phyloP scores from a whole-genome alignment of 139 green algal genomes.

The Eudorina sp. region DNA sequence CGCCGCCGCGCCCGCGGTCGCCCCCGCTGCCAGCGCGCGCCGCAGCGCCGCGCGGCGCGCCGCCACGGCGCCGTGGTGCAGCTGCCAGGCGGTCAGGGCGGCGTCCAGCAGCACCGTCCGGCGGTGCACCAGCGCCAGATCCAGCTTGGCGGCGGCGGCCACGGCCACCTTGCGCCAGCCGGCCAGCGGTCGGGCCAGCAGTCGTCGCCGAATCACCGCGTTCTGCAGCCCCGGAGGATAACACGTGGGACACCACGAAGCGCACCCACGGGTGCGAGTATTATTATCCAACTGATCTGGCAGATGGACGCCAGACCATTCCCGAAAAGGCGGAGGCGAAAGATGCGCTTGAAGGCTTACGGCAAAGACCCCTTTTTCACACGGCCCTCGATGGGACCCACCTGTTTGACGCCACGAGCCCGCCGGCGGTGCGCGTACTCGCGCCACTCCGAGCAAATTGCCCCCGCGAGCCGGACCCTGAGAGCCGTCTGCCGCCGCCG shows the following conservation, averaged over 20 bases:
- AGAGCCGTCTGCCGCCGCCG: not conserved
- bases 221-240: no score
- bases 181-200: not conserved
- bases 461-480: not conserved
- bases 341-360: no score
- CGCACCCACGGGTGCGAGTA: no score
- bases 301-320: no score
- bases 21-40: conserved; percentile 16
- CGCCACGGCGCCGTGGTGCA: not conserved
- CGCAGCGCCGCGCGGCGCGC: conserved; percentile 12
- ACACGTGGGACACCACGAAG: no score
- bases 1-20: not conserved
- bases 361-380: no score
- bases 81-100: not conserved
- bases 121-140: not conserved
- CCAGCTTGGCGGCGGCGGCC: not conserved
- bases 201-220: not conserved
- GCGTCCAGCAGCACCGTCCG: not conserved
- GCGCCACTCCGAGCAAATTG: not conserved
- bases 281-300: no score
- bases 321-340: no score
- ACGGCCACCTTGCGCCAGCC: not conserved
- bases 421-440: not conserved
- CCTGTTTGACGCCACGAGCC: not conserved
- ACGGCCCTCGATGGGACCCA: no score